phyloP scores from a whole-genome alignment of 371 early-diverging fungal species.

The Saksenaea vasiformis region DNA sequence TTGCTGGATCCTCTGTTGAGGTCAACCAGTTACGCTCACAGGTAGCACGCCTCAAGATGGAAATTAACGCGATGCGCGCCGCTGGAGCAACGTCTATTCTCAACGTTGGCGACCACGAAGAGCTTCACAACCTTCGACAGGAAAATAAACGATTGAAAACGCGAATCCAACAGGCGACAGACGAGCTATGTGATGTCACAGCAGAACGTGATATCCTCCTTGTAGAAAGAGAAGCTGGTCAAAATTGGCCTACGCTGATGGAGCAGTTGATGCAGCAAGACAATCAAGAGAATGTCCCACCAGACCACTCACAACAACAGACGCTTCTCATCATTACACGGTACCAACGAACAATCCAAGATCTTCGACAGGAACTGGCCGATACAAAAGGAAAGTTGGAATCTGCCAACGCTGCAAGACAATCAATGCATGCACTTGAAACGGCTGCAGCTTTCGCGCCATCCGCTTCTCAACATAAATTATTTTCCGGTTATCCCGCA shows the following conservation, averaged over 20 bases:
- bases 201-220: conserved; percentile 60
- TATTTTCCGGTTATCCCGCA: background rate
- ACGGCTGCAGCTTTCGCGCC: background rate
- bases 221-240: conserved; percentile 45
- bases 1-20: conserved; percentile 56
- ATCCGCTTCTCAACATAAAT: background rate
- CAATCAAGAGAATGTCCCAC: background rate
- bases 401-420: conserved; percentile 19
- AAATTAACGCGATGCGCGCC: conserved; percentile 52
- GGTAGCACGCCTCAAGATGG: conserved; percentile 64
- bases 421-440: background rate
- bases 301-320: conserved; percentile 1
- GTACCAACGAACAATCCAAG: conserved; percentile 50
- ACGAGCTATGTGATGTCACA: conserved; percentile 50
- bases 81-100: background rate
- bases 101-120: conserved; percentile 23
- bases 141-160: conserved; percentile 53
- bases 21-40: conserved; percentile 68
- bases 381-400: conserved; percentile 33
- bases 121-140: conserved; percentile 41
- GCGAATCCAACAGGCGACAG: conserved; percentile 44
- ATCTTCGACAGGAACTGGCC: conserved; percentile 41
- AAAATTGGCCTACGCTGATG: conserved; percentile 20
- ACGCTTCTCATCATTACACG: conserved; percentile 47
- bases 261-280: conserved; percentile 7